Percentiles rank a stretch among this genome's conserved stretches.
phyloP scores from a whole-genome alignment of 371 early-diverging fungal genomes.

The Mortierella sp. region DNA sequence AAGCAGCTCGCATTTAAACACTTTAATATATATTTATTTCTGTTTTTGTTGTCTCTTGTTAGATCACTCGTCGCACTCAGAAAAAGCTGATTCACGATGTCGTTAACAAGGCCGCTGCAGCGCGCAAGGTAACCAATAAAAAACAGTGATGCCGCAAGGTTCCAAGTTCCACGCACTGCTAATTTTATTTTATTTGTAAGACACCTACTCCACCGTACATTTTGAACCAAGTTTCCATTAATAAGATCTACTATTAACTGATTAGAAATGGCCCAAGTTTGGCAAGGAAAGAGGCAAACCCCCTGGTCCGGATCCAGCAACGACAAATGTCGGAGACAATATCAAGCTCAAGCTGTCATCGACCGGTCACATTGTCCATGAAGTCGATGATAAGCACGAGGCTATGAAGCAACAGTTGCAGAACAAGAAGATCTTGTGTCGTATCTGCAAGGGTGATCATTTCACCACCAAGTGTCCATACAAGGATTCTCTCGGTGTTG shows the following conservation, averaged over 20 bases:
- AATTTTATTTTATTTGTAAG: too few relatives aligned
- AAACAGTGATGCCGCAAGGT: too few relatives aligned
- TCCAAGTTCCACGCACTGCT: too few relatives aligned
- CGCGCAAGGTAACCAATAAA: slow-evolving; percentile 82
- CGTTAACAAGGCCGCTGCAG: slow-evolving; percentile 91
- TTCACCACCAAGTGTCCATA: slow-evolving; percentile 96
- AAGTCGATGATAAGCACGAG: slow-evolving; percentile 67
- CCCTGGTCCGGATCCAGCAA: slow-evolving; percentile 87
- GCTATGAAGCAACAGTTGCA: slow-evolving; percentile 58
- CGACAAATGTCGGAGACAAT: slow-evolving; percentile 90
- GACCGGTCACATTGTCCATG: slow-evolving; percentile 58
- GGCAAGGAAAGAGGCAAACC: slow-evolving; percentile 76
- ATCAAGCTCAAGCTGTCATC: slow-evolving; percentile 86
- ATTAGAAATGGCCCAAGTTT: slow-evolving; percentile 79
- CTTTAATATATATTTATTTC: too few relatives aligned
- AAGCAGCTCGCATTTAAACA: too few relatives aligned
- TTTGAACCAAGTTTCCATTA: neutral
- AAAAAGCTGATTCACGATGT: slow-evolving; percentile 78
- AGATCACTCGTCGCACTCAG: slow-evolving; percentile 83
- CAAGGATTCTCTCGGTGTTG: slow-evolving; percentile 89
- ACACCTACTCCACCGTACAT: neutral
- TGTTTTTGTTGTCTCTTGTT: neutral
- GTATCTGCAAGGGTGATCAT: slow-evolving; percentile 96
- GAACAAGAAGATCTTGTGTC: slow-evolving; percentile 89
- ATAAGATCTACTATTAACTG: neutral